Conservation (phyloP, 768 basidiomycete genomes). For the Suillus weaverae region DNA sequence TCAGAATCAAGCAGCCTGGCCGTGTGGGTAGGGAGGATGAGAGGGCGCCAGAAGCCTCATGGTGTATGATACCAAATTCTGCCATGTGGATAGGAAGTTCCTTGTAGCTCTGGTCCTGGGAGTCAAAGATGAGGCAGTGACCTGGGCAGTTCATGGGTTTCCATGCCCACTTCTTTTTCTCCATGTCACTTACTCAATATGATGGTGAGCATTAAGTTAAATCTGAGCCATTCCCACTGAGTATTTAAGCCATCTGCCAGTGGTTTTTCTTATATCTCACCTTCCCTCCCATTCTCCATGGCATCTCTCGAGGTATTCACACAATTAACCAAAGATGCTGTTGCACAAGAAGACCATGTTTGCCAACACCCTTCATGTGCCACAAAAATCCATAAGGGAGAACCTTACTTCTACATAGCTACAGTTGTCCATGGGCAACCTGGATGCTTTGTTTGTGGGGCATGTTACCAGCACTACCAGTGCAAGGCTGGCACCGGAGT, state of each 20-base stretch:
- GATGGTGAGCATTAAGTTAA: too few species aligned
- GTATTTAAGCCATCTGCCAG: background rate
- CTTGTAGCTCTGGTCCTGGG: conserved; percentile 88
- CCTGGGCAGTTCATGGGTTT: conserved; percentile 99
- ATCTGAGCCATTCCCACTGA: too few species aligned
- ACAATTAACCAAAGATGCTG: conserved; percentile 12
- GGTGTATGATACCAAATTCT: conserved; percentile 95
- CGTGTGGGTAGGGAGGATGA: too few species aligned
- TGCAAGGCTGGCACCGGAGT: background rate
- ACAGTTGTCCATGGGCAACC: background rate
- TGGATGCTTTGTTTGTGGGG: conserved; percentile 1
- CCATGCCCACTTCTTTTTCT: conserved; percentile 94
- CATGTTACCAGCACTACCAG: conserved; percentile 6
- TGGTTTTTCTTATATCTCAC: background rate
- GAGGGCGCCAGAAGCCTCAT: conserved; percentile 93
- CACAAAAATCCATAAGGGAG: conserved; percentile 4
- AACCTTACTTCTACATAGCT: conserved; percentile 7
- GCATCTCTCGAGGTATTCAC: conserved; percentile 4
- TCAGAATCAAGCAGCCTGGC: too few species aligned
- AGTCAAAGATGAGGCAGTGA: conserved; percentile 94
- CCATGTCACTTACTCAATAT: too few species aligned
- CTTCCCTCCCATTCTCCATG: background rate
- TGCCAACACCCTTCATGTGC: conserved; percentile 2
- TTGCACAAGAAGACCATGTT: background rate
- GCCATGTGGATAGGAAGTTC: conserved; percentile 98